These are phyloP conservation scores for Dactylorhiza incarnata DNA, from an alignment of 106 monocot genomes.

Conservation along the genomic window DNA sequence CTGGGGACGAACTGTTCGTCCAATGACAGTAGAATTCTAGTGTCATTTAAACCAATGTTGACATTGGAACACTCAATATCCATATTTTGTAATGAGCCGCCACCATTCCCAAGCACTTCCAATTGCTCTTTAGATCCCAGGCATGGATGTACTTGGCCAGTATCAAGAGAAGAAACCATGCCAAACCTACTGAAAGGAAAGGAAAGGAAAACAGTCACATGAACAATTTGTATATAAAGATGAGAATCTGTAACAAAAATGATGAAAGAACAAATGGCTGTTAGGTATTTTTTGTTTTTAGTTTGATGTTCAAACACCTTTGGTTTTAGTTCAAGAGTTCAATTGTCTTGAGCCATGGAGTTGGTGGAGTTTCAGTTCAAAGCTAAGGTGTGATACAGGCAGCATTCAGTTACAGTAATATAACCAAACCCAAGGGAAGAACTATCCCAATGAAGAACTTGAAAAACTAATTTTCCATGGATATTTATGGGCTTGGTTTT, in stretches of 20 bases:
- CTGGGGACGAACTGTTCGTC: constrained; percentile 2
- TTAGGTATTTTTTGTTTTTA: background rate
- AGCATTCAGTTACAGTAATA: background rate
- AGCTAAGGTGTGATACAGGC: background rate
- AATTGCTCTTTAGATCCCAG: too few species aligned
- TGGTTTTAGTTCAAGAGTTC: background rate
- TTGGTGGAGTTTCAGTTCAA: background rate
- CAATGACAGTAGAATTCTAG: background rate
- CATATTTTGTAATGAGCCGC: background rate
- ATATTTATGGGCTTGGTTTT: background rate
- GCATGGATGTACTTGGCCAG: background rate
- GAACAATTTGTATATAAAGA: background rate
- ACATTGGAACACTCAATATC: background rate
- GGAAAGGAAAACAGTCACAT: background rate
- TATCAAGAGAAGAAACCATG: constrained; percentile 7
- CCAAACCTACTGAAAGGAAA: background rate
- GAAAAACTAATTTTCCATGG: background rate
- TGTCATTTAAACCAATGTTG: background rate
- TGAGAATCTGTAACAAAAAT: background rate
- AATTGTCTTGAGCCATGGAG: background rate
- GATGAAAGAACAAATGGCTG: background rate
- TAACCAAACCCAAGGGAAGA: background rate
- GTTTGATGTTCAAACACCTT: background rate
- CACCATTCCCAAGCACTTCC: background rate
- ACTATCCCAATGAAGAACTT: background rate